Evolutionary conservation across 2,329 filamentous ascomycete species (phyloP), one percentile per base, ranked within the genome.

Genomic region (Aspergillus novofumigatus): DNA sequence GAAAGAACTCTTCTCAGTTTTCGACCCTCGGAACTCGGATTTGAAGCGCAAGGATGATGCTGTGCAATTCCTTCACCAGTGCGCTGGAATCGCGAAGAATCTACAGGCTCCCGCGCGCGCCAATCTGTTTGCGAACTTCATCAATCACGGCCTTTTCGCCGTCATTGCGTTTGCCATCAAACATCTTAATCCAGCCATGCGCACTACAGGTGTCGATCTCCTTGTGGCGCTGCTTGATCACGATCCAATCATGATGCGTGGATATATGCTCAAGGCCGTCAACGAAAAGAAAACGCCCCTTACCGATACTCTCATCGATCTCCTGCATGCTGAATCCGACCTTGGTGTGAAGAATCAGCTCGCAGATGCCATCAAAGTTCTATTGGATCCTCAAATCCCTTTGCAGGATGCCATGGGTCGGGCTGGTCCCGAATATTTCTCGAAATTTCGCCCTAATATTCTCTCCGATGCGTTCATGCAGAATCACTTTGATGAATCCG

Each of bases 51-150:
- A 94, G 75, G 96, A 96, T 74, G 91, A 97, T 66, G 94, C 91
- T 0, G 93, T 99, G 10, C 82, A 95, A 41, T 97, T 99, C 73
- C 94, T 99, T 58, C 92, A 97, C 73, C 92, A 97, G 73, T 97
- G 93, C 76, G 96, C 92, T 64, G 85, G 87, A 3, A 94, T 97
- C 66, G 91, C 92, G 1, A 99, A 99, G 78, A 97, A 92, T 68
- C 81, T 99, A 20, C 94, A 97, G 71, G 89, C 89, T 2, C 89
- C 88, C 26, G 87, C 86, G 7, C 85, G 94, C 59, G 88, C 90
- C 60, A 87, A 86, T 23, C 80, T 99, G 17, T 97, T 96, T 75
- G 88, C 89, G 69, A 96, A 95, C 71, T 95, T 97, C 71, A 87
- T 97, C 62, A 83, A 83, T 51, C 88, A 95, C 67, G 94, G 94